Base-by-base conservation (phyloP, 129 eudicot species). In the Flaveria sonorensis region DNA sequence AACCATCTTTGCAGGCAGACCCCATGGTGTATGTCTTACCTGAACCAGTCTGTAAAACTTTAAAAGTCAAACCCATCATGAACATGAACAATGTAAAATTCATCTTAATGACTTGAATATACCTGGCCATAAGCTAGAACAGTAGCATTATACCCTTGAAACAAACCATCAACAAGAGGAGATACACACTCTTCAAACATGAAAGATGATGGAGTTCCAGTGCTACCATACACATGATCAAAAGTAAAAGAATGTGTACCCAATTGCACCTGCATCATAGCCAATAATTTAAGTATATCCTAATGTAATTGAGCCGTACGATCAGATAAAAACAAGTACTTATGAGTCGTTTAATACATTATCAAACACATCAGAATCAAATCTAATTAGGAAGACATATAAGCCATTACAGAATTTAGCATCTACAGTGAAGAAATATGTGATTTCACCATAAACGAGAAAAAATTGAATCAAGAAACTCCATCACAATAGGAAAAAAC, bases 11-110 rank as follows among this genome's bases (percentile, higher is more conserved):
- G 76, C 86, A 81, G 63, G 94, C 89, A 11, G 97, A 89, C 32
- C 99, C 99, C 99, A 94, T 94, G 20, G 99, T 94, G 79, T 94
- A 94, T 13, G 99, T 94, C 86, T 94, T 94, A 14, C 99, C 99
- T 16, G 99, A 94, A 64, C 99, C 99, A 1, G 99, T 94, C 99
- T 94, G 92, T 82, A 66, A 71, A 60, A 80, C 79, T 59, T 56
- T 14, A 68, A 79, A 85, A 50, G 50, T 79, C 80, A 79, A 42
- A 56, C 24, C 66, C 56, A 78, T 68, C 77, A 68, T 71, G 40
- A 36, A 36, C 24, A 77, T 10, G 12, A 45, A 40, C 53, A 10
- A 61, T 11, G 71, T 2, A 21, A 19, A 2, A 30, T 62, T n/a
- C 40, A 20, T 19, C 7, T 43, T 13, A 10, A 20, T 3, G 14